These are phyloP conservation scores for Kluyveromyces sp. DNA, from an alignment of 1,139 yeast species.

Conservation along the genomic window DNA sequence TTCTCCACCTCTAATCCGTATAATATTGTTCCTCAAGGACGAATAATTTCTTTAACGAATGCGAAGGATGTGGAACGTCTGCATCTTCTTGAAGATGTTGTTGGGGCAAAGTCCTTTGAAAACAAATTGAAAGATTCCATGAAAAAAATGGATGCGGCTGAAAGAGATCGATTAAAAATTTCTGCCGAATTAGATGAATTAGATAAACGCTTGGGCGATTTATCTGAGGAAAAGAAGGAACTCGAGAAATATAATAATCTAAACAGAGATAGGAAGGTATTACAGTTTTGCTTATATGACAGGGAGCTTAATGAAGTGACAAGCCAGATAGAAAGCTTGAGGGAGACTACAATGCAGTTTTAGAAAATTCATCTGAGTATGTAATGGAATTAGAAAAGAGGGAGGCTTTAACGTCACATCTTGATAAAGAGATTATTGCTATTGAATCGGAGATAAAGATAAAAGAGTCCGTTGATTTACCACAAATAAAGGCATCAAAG, in stretches of 20 bases:
- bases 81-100: slow-evolving; percentile 75
- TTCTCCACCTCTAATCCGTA: slow-evolving; percentile 87
- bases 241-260: slow-evolving; percentile 59
- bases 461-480: slow-evolving; percentile 43
- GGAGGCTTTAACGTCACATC: slow-evolving; percentile 38
- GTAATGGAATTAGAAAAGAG: slow-evolving; percentile 41
- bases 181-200: slow-evolving; percentile 67
- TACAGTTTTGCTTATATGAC: slow-evolving; percentile 71
- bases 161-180: slow-evolving; percentile 61
- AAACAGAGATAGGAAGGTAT: slow-evolving; percentile 61
- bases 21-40: slow-evolving; percentile 95
- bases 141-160: slow-evolving; percentile 71
- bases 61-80: slow-evolving; percentile 81
- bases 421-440: slow-evolving; percentile 27
- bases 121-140: slow-evolving; percentile 68
- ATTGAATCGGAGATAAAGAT: slow-evolving; percentile 36
- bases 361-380: slow-evolving; percentile 36
- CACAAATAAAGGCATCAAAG: slow-evolving; percentile 40
- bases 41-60: slow-evolving; percentile 76
- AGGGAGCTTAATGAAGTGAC: slow-evolving; percentile 62
- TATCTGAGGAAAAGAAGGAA: slow-evolving; percentile 75
- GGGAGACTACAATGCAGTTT: slow-evolving; percentile 45
- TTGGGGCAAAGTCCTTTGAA: slow-evolving; percentile 93
- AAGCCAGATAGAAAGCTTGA: slow-evolving; percentile 57
- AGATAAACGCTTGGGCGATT: slow-evolving; percentile 63